Conservation (phyloP, 345 rosid species). For the Aethionema arabicum region DNA sequence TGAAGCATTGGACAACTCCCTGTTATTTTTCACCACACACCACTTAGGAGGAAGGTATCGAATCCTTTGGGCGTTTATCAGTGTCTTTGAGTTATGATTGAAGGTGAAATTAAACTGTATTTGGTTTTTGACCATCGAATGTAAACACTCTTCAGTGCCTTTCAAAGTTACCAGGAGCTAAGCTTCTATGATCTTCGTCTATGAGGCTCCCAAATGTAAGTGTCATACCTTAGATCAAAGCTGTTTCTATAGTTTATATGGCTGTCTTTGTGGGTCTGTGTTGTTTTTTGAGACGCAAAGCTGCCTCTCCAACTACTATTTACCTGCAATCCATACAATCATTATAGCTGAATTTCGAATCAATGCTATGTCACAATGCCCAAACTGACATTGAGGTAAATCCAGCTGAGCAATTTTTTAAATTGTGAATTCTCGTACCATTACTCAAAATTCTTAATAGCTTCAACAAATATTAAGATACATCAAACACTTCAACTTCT, state of each 20-base stretch:
- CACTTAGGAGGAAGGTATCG: slow-evolving; percentile 75
- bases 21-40: slow-evolving; percentile 82
- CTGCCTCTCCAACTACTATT: slow-evolving; percentile 80
- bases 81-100: slow-evolving; percentile 54
- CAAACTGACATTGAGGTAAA: background rate
- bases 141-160: slow-evolving; percentile 92
- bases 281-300: slow-evolving; percentile 64
- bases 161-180: slow-evolving; percentile 65
- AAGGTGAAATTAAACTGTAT: slow-evolving; percentile 55
- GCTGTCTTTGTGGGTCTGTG: slow-evolving; percentile 51
- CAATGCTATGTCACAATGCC: background rate
- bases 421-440: background rate
- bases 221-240: slow-evolving; percentile 75
- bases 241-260: slow-evolving; percentile 66
- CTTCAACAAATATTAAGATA: too few relatives aligned
- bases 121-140: slow-evolving; percentile 95
- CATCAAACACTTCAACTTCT: too few relatives aligned
- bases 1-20: slow-evolving; percentile 69
- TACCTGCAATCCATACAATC: slow-evolving; percentile 46
- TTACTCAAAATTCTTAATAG: too few relatives aligned
- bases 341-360: background rate
- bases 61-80: slow-evolving; percentile 62
- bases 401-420: background rate
- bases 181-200: slow-evolving; percentile 70
- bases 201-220: slow-evolving; percentile 69